Base-by-base conservation (phyloP, 192 early-diverging fungal species). In the Spizellomyces punctatus region DNA sequence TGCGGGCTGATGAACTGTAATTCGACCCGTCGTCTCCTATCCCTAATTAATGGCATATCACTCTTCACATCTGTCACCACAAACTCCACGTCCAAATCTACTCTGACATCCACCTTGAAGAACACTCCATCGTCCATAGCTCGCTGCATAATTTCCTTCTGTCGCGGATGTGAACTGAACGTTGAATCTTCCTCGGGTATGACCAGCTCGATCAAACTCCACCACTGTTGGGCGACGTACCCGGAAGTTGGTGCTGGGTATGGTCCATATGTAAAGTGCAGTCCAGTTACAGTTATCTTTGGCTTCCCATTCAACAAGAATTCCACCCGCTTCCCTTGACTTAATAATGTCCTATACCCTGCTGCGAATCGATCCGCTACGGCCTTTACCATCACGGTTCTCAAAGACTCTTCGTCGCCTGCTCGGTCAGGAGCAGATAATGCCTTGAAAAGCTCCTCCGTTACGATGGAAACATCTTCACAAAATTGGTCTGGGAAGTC, bases 1-100 rank as follows among this genome's bases (percentile, higher is more conserved):
- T 82, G 80, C 52, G 83, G 83, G 48, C 71, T 75, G n/a, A 78
- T 70, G 56, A 85, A 80, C 57, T 79, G 72, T 55, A 85, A n/a
- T 6, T 74, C 78, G 27, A 85, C 58, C 17, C 67, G 17, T 7
- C 63, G n/a, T 47, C 83, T 54, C 62, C 68, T 19, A 48, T 85
- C 83, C n/a, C 69, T 50, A 4, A 80, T 36, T 0, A 85, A 46
- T 12, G 83, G 83, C 50, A 84, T 76, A 7, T 70, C 76, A 45
- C 66, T 66, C 27, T 2, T 22, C 21, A 22, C 44, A 64, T 80
- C 78, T n/a, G 58, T 46, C 3, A 83, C 46, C 21, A 70, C 44
- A 66, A 81, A 68, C 48, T 79, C 79, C 5, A 84, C 10, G 65
- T 71, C 75, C 19, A 17, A 19, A 14, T 74, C 73, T 27, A 79